A percentile compares a stretch with the other conserved stretches of the same genome.
These are phyloP conservation scores for Cladobotryum protrusum DNA, from an alignment of 2,329 filamentous ascomycete species.

Conservation along the genomic window DNA sequence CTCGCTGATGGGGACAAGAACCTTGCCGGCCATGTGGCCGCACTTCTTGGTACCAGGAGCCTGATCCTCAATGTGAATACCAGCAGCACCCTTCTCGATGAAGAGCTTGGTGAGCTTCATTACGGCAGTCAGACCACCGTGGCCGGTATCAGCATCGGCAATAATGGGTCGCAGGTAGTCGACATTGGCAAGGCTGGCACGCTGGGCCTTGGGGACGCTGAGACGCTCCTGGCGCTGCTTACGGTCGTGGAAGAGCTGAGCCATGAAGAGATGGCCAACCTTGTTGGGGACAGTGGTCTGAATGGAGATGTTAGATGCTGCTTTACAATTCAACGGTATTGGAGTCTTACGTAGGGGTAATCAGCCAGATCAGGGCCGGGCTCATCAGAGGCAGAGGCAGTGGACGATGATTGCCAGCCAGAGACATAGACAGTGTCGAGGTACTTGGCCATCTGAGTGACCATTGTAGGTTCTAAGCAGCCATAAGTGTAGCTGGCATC, in stretches of 20 bases:
- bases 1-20: conserved; percentile 91
- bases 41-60: conserved; percentile 99
- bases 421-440: conserved; percentile 98
- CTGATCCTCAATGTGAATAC: conserved; percentile 98
- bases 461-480: conserved; percentile 94
- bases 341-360: conserved; percentile 72
- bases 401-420: conserved; percentile 97
- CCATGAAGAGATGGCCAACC: conserved; percentile 94
- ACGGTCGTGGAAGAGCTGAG: conserved; percentile 97
- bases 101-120: conserved; percentile 99
- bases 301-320: not conserved
- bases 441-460: conserved; percentile 99
- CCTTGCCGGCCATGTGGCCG: conserved; percentile 98
- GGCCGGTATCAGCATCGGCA: conserved; percentile 94
- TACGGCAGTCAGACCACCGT: conserved; percentile 93
- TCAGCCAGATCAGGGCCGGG: conserved; percentile 96
- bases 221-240: conserved; percentile 96
- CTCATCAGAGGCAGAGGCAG: conserved; percentile 89
- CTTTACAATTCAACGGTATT: not conserved
- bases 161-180: conserved; percentile 96
- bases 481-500: conserved; percentile 94
- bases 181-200: conserved; percentile 67
- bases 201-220: conserved; percentile 64
- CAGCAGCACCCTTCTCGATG: conserved; percentile 90
- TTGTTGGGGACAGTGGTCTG: conserved; percentile 98